Base-by-base conservation (phyloP, 345 rosid genomes). In the Moricandia arvensis region DNA sequence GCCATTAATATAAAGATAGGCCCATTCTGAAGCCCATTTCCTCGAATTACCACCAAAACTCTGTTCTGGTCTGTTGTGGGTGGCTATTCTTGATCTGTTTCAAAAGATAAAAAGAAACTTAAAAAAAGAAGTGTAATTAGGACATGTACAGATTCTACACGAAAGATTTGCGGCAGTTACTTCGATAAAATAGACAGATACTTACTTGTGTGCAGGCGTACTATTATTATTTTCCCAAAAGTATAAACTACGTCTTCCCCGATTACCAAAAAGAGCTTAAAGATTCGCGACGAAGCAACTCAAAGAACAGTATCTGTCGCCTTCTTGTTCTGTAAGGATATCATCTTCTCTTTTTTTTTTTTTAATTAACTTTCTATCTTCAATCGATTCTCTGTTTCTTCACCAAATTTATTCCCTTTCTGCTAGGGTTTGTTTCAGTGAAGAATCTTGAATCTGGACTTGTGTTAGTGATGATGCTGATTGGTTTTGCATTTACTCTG, bases 161-260 rank as follows among this genome's bases (percentile, higher is more conserved):
- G 10, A 26, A 74, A 65, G 61, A 75, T 66, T 67, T 58, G 72
- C 73, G 38, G 72, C 60, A 75, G 78, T 65, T 74, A 57, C 65
- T 54, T 54, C 43, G 54, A 64, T 72, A 60, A 10, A 62, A 47
- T 27, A 55, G n/a, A 51, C 10, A 49, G 54, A 13, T 13, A 47
- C 24, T 21, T 16, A 15, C 26, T 7, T 18, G 10, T 8, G 21
- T 8, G 33, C 17, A 58, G 27, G 13, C 35, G 35, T 34, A 72
- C 53, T 47, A n/a, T n/a, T 51, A 6, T 5, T 63, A 43, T 29
- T 4, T 59, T 68, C 12, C 11, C 63, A 53, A 62, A 62, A 7
- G 35, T 55, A 30, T 54, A 30, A 76, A 47, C 53, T 47, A 47
- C 53, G 53, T 47, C 71, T 70, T 70, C 75, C 65, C 58, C 57